phyloP scores from a whole-genome alignment of 2,329 filamentous ascomycete species.

The Cordyceps pruinosa region DNA sequence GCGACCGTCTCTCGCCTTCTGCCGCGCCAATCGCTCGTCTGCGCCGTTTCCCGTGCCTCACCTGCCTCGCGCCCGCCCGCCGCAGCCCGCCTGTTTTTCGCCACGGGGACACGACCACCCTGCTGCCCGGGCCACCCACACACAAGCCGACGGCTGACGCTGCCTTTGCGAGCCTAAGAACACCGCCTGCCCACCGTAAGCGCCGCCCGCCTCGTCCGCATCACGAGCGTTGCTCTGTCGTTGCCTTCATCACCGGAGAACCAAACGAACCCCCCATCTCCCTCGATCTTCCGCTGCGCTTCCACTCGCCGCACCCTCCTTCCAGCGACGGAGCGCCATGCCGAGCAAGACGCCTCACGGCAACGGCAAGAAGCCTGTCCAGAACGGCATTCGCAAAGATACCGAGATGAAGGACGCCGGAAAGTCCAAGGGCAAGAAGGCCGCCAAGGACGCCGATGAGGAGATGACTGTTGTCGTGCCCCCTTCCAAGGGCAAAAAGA shows the following conservation, averaged over 20 bases:
- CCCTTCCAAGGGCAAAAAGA: conserved; percentile 57
- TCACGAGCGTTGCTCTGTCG: conserved; percentile 15
- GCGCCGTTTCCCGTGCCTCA: not conserved
- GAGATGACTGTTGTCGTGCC: conserved; percentile 80
- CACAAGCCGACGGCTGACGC: conserved; percentile 9
- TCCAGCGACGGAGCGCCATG: conserved; percentile 39
- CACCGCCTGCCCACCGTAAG: conserved; percentile 1
- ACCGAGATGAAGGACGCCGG: conserved; percentile 64
- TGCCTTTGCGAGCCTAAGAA: conserved; percentile 8
- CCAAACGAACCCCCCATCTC: not conserved
- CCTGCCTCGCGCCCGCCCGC: not conserved
- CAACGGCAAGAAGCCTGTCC: conserved; percentile 62
- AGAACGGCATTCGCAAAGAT: conserved; percentile 61
- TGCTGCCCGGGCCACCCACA: not conserved
- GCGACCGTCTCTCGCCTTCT: conserved; percentile 14
- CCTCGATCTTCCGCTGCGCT: not conserved
- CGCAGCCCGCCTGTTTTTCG: not conserved
- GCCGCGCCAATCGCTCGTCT: conserved; percentile 2
- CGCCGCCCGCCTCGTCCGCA: conserved; percentile 2
- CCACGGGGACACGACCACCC: not conserved
- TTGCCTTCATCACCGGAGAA: not conserved
- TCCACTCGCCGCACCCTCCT: not conserved
- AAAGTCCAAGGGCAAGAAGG: conserved; percentile 61
- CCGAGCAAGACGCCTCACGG: conserved; percentile 67
- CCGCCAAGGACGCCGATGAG: conserved; percentile 59